These are phyloP conservation scores for Tolypocladium tropicale DNA, from an alignment of 2,329 filamentous ascomycete species.

Conservation along the genomic window DNA sequence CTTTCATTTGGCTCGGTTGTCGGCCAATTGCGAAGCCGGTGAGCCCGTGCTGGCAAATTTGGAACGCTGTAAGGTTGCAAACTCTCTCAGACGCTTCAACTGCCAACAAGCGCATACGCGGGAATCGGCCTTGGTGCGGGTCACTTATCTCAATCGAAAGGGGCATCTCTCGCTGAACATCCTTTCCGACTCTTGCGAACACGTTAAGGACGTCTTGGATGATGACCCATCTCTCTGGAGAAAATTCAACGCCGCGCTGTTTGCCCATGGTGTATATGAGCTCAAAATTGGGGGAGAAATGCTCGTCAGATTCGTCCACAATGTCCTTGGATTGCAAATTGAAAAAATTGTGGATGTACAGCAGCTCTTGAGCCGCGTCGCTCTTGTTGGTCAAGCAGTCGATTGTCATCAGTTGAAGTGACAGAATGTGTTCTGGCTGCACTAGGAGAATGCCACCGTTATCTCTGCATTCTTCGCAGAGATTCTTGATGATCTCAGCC, in stretches of 20 bases:
- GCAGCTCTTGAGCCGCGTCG: constrained; percentile 19
- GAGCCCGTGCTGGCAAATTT: constrained; percentile 31
- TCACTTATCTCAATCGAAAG: constrained; percentile 29
- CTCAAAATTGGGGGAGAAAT: constrained; percentile 47
- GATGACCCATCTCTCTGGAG: constrained; percentile 43
- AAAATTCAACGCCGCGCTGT: constrained; percentile 36
- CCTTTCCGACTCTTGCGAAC: constrained; percentile 19
- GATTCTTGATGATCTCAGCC: constrained; percentile 21
- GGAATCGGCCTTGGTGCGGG: constrained; percentile 25
- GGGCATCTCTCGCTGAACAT: constrained; percentile 20
- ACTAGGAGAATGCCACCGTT: constrained; percentile 43
- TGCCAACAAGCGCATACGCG: constrained; percentile 35
- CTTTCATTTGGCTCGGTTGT: constrained; percentile 15
- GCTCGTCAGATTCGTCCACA: constrained; percentile 54
- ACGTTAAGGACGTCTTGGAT: constrained; percentile 41
- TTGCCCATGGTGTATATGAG: constrained; percentile 50
- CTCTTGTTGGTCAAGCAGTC: constrained; percentile 28
- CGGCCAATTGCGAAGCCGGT: constrained; percentile 26
- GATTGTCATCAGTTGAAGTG: constrained; percentile 48
- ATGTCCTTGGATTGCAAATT: constrained; percentile 37
- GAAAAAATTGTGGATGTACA: constrained; percentile 32
- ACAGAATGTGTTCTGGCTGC: constrained; percentile 53
- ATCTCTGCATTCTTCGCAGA: constrained; percentile 33
- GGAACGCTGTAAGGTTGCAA: constrained; percentile 18
- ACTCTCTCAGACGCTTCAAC: constrained; percentile 17